Evolutionary conservation across 495 filamentous ascomycete species (phyloP), one percentile per base, ranked within the genome.

Genomic region (Trichoderma virens): DNA sequence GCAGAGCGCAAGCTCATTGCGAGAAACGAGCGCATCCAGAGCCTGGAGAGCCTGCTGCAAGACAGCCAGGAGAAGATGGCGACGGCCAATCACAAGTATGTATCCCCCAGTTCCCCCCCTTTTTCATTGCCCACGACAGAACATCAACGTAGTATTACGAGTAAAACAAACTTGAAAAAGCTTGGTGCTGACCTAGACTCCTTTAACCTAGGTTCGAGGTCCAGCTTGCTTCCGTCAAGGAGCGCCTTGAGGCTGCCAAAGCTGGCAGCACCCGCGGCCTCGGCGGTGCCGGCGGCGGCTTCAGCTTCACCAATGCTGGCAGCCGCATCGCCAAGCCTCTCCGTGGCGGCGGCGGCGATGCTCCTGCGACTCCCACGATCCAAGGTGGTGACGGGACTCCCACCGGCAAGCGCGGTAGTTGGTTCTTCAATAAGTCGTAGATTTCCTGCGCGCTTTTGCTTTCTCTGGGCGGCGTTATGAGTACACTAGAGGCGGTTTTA

Each of bases 61-160:
- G 94, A 98, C 72, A 94, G 90, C 70, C 94, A 98, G 78, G 94
- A 98, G 77, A 98, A 98, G 78, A 79, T 98, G 64, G 95, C 92
- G 11, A 88, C 91, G 56, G 92, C 94, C 16, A 98, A 97, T 73
- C 93, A 97, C 75, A 86, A 93, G 94, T 96, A 85, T 69, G 89
- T 80, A 51, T 61, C 45, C 59, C 63, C 51, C 39, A 35, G 67
- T 34, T 30, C 60, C 62, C 64, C 54, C 16, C 32, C 3, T 38
- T 60, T 35, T 51, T 30, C 51, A 2, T 30, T 56, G 23, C 25
- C 25, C 25, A 16, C 30, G 39, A 39, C 39, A 63, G 62, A 65
- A 41, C 23, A 13, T 54, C 47, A 2, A 6, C 51, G 2, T 20
- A 8, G 11, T 7, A 16, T 16, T 23, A n/a, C 28, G 9, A 27